Evolutionary conservation across 2,329 filamentous ascomycete species (phyloP), one percentile per base, ranked within the genome.

Genomic region (Cercospora zeina): DNA sequence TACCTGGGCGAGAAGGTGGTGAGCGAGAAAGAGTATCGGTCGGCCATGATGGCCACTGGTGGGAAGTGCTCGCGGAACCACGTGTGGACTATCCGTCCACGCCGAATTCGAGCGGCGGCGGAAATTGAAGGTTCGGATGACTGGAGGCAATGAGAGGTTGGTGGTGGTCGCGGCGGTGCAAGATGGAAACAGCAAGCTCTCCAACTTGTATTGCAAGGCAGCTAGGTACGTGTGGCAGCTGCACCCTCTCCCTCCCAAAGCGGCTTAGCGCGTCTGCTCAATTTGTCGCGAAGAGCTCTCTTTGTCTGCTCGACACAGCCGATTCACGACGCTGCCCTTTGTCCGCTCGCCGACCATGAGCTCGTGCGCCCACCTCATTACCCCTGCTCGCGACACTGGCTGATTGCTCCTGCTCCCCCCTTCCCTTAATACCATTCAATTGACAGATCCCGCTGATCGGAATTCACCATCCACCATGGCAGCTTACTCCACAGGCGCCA

Each of bases 1-100:
- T 87, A 96, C 95, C 93, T 99, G 78, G 95, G 95, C 75, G 95
- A 97, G 88, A 99, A 99, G 69, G 95, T 99, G 68, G 95, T 99
- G 77, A 99, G 86, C 64, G 95, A 99, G 87, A 99, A 99, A 60
- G 93, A 97, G 81, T 99, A 99, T 83, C 95, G 86, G 81, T 99
- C 95, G 75, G 95, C 93, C 93, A 99, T 99, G 76, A 69, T 82
- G 74, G 70, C 68, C 70, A 67, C 27, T 19, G 59, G n/a, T 42
- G 21, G 37, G 16, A 37, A 33, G 54, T 7, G 49, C 49, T 27
- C 49, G 49, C 27, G 27, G 16, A 21, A 8, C 7, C 4, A n/a
- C 30, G 27, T 34, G 49, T 8, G 30, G 10, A 10, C 31, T 14
- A 8, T 53, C 49, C 33, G 31, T 53, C n/a, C 31, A n/a, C 33